Percentiles rank a stretch among this genome's conserved stretches.
Evolutionary conservation across 495 filamentous ascomycete genomes (phyloP).

Genomic region (Neurospora intermedia): DNA sequence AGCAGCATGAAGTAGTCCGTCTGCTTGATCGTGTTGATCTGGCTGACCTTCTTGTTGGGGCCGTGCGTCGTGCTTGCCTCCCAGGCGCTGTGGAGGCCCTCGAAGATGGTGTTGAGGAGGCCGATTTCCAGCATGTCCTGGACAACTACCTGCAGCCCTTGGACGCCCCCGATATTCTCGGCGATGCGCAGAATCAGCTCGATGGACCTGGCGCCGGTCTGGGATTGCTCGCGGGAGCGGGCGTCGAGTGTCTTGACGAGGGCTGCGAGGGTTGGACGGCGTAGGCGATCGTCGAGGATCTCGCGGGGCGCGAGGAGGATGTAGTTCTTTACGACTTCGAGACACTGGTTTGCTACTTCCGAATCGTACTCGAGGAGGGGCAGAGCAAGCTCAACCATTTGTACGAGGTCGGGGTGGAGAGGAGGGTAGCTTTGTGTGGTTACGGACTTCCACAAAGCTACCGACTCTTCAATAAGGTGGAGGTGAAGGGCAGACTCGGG

Average conservation of each 20-base stretch:
- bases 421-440: conserved; percentile 58
- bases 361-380: conserved; percentile 62
- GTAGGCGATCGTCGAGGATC: conserved; percentile 56
- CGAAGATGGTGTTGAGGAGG: conserved; percentile 55
- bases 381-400: conserved; percentile 56
- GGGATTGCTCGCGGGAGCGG: conserved; percentile 54
- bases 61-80: conserved; percentile 67
- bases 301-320: conserved; percentile 64
- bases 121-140: conserved; percentile 58
- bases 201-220: conserved; percentile 52
- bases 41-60: conserved; percentile 51
- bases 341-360: conserved; percentile 36
- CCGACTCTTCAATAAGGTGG: conserved; percentile 82
- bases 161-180: conserved; percentile 53
- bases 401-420: conserved; percentile 52
- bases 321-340: conserved; percentile 64
- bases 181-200: conserved; percentile 63
- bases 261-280: conserved; percentile 43
- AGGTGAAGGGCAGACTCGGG: conserved; percentile 67
- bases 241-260: conserved; percentile 50
- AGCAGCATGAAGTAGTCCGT: conserved; percentile 80
- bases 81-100: conserved; percentile 59
- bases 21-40: conserved; percentile 57
- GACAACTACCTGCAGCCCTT: conserved; percentile 53
- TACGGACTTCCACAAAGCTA: conserved; percentile 80